phyloP scores from a whole-genome alignment of 2,329 filamentous ascomycete genomes.

The Elsinoe fawcettii region DNA sequence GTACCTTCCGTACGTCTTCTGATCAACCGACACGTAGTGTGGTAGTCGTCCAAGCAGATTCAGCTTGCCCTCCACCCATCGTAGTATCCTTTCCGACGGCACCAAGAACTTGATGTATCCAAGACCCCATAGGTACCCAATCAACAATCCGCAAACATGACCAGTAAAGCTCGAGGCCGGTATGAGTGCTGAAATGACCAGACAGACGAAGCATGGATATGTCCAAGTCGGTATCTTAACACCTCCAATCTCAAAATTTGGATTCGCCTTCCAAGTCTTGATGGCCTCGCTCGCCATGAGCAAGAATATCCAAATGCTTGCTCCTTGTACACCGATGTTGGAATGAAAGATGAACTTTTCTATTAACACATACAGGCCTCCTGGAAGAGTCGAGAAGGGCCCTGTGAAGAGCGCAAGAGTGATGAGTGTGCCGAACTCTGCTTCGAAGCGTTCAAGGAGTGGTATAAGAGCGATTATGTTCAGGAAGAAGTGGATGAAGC shows the following conservation, averaged over 20 bases:
- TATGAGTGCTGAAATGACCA: constrained; percentile 68
- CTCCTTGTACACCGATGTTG: constrained; percentile 70
- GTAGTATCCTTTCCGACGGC: constrained; percentile 77
- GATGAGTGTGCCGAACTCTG: constrained; percentile 82
- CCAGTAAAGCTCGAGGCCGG: constrained; percentile 78
- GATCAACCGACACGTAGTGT: constrained; percentile 89
- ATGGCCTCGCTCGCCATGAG: constrained; percentile 78
- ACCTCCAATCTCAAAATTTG: constrained; percentile 59
- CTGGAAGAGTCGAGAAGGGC: constrained; percentile 59
- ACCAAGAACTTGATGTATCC: constrained; percentile 85
- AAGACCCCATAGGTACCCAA: constrained; percentile 82
- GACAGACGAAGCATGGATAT: constrained; percentile 67
- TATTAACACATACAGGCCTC: constrained; percentile 68
- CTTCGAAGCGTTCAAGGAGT: constrained; percentile 88
- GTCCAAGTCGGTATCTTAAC: constrained; percentile 85
- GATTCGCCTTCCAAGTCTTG: constrained; percentile 74
- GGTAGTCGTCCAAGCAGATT: constrained; percentile 77
- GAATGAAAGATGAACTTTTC: constrained; percentile 64
- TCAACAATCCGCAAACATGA: constrained; percentile 71
- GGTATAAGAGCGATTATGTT: constrained; percentile 76
- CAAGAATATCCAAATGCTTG: constrained; percentile 89
- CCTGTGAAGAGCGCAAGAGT: constrained; percentile 84
- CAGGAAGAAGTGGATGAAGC: constrained; percentile 70
- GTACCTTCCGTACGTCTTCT: constrained; percentile 90
- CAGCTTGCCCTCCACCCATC: constrained; percentile 82